Conservation (phyloP, 169 alveolate genomes). For the Babesia caballi region DNA sequence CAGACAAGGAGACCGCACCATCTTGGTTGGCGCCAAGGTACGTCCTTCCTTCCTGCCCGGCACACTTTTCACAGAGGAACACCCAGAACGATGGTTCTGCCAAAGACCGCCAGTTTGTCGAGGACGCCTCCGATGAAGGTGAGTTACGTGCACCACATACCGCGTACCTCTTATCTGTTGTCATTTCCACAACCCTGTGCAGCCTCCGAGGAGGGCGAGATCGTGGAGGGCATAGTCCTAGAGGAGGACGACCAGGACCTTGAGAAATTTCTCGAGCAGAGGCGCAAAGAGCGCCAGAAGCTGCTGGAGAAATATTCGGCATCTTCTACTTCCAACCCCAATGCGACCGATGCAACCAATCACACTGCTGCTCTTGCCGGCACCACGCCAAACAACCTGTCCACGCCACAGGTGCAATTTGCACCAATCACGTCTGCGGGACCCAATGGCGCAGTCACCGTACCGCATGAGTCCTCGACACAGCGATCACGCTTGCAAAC, state of each 20-base stretch:
- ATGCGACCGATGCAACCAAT: no score
- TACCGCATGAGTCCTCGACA: no score
- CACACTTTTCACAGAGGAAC: not conserved
- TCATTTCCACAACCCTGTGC: not conserved
- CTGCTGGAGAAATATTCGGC: constrained; percentile 9
- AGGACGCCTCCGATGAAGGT: constrained; percentile 20
- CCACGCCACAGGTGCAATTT: no score
- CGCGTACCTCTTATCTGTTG: not conserved
- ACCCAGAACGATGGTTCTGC: not conserved
- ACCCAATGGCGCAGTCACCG: no score
- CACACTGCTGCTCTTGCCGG: no score
- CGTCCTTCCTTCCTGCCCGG: not conserved
- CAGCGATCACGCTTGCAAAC: no score
- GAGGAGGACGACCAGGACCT: constrained; percentile 54
- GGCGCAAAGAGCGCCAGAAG: constrained; percentile 42
- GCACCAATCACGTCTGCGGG: no score
- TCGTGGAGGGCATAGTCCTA: constrained; percentile 31
- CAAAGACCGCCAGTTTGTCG: not conserved
- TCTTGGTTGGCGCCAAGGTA: constrained; percentile 25
- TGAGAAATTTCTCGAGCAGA: constrained; percentile 44
- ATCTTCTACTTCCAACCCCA: no score
- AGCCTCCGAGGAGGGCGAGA: constrained; percentile 62
- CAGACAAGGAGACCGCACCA: constrained; percentile 8
- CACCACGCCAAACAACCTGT: no score
- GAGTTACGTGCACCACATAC: not conserved